These are phyloP conservation scores for Leptographium wingfieldii DNA, from an alignment of 2,329 filamentous ascomycete genomes.

Conservation along the genomic window DNA sequence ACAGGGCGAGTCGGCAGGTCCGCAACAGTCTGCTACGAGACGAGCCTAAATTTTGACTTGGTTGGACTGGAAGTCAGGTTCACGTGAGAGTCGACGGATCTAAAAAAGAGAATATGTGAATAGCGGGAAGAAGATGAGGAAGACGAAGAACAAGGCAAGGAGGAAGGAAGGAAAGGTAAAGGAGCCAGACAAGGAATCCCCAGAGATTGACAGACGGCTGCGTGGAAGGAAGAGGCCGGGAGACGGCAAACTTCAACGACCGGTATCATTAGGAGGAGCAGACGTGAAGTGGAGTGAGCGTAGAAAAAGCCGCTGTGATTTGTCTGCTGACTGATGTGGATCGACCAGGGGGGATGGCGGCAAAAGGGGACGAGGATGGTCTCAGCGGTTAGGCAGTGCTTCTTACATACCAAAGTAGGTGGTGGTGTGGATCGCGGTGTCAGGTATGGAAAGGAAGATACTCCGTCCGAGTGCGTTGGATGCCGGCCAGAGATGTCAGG, in stretches of 20 bases:
- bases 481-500: not conserved
- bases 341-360: not conserved
- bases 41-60: slow-evolving; percentile 19
- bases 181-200: slow-evolving; percentile 56
- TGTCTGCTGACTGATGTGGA: not conserved
- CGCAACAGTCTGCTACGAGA: slow-evolving; percentile 26
- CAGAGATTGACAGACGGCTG: slow-evolving; percentile 64
- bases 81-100: slow-evolving; percentile 19
- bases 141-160: not conserved
- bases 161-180: not conserved
- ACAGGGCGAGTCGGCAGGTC: slow-evolving; percentile 47
- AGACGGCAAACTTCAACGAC: slow-evolving; percentile 60
- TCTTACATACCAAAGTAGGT: not conserved
- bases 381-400: not conserved
- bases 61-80: slow-evolving; percentile 32
- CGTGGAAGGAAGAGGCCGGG: slow-evolving; percentile 71
- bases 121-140: not conserved
- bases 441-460: not conserved
- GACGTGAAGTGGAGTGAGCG: not conserved
- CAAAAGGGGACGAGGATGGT: not conserved
- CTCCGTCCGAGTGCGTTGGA: not conserved
- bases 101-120: slow-evolving; percentile 18
- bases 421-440: not conserved
- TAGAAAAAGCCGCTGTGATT: not conserved
- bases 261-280: slow-evolving; percentile 23